Base-by-base conservation (phyloP, 108 stramenopile genomes). In the Pseudonitzschia multistriata region DNA sequence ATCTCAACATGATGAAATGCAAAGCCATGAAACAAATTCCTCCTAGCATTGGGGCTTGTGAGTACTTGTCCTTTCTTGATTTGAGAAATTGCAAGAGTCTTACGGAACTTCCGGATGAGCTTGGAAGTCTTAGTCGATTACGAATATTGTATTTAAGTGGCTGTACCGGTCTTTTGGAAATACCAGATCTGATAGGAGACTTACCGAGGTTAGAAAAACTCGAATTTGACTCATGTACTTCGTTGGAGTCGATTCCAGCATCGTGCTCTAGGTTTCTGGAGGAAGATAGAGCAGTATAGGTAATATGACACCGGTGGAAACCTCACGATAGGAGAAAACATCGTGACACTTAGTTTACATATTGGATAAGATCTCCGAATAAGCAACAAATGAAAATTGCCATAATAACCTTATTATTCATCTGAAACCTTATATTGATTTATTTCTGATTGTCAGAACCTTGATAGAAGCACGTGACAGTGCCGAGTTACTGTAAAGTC, bases 1-100 rank as follows among this genome's bases (percentile, higher is more conserved):
- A 59, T 21, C 35, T 59, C 33, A 59, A 59, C 31, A 59, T 59
- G 57, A 35, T 59, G 19, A 59, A 59, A 59, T 59, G 57, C 34
- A 59, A 59, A 29, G n/a, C 57, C 33, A n/a, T 59, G 3, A 34
- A 30, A 5, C 33, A 59, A 35, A 30, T 59, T 30, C 57, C 57
- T 29, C 57, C 13, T 11, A 59, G 57, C 34, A 59, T 59, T 35
- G 57, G 57, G 6, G 33, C 33, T 0, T 59, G 57, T n/a, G 57
- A 59, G 19, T 59, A 35, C 19, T 35, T 59, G 34, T 25, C 57
- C 31, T 59, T 59, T 14, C 31, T 59, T 59, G 57, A 59, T 33
- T 35, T 59, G 34, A 30, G 27, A n/a, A 59, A 59, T 33, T 59
- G 57, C 19, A 59, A 59, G 31, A 59, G 29, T 59, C 57, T 59